These are phyloP conservation scores for Alternaria consortialis DNA, from an alignment of 2,329 filamentous ascomycete species.

Conservation along the genomic window DNA sequence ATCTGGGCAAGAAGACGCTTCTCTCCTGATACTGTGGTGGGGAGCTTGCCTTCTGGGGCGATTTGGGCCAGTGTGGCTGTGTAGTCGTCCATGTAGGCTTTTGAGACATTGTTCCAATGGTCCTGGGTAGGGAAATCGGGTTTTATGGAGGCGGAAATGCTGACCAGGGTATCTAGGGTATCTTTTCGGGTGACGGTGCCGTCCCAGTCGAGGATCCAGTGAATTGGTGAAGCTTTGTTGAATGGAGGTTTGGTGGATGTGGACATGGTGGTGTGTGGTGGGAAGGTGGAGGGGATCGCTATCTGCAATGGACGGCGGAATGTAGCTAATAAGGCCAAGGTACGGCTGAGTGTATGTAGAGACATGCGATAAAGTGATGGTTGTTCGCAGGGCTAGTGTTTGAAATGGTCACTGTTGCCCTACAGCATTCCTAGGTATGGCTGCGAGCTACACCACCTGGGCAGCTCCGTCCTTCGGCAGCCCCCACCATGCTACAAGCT, in stretches of 20 bases:
- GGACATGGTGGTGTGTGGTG: slow-evolving; percentile 21
- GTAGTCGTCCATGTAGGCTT: slow-evolving; percentile 56
- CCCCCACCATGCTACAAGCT: neutral
- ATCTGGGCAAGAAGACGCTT: slow-evolving; percentile 50
- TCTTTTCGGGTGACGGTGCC: slow-evolving; percentile 58
- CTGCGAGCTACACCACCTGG: neutral
- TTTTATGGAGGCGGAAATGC: slow-evolving; percentile 46
- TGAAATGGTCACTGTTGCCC: neutral
- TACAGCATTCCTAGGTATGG: neutral
- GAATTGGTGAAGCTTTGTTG: slow-evolving; percentile 28
- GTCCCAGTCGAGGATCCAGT: slow-evolving; percentile 59
- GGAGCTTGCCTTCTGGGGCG: slow-evolving; percentile 33
- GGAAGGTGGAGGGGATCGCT: neutral
- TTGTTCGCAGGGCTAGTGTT: neutral
- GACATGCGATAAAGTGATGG: neutral
- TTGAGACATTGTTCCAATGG: slow-evolving; percentile 52
- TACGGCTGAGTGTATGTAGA: neutral
- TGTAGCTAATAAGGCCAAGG: neutral
- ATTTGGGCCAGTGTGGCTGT: slow-evolving; percentile 40
- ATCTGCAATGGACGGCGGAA: neutral
- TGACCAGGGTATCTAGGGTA: slow-evolving; percentile 55
- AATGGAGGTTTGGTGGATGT: slow-evolving; percentile 11
- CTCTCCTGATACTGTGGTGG: slow-evolving; percentile 49
- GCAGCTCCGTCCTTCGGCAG: neutral
- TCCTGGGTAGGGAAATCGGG: slow-evolving; percentile 26